Conservation (phyloP, 2,329 filamentous ascomycete species). For the Dactylellina sp. region DNA sequence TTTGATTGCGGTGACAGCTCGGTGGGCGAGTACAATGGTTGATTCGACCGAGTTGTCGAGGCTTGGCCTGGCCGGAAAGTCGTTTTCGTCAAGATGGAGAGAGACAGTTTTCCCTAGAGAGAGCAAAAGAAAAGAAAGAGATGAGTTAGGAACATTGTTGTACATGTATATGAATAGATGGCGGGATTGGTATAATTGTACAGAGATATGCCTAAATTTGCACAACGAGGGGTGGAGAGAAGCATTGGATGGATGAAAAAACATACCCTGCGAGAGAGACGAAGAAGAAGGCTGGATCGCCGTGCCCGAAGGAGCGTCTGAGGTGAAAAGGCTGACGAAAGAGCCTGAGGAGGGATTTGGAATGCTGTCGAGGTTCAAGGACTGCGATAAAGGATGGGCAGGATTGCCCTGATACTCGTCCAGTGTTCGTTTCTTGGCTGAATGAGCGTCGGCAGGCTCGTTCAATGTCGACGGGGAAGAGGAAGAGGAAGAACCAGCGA, state of each 20-base stretch:
- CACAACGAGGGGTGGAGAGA: not conserved
- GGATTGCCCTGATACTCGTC: slow-evolving; percentile 37
- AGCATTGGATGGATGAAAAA: not conserved
- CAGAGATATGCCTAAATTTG: not conserved
- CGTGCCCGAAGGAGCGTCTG: slow-evolving; percentile 11
- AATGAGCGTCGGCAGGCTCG: slow-evolving; percentile 18
- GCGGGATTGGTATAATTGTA: not conserved
- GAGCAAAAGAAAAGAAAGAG: not conserved
- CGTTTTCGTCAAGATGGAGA: slow-evolving; percentile 12
- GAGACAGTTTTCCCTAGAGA: slow-evolving; percentile 24
- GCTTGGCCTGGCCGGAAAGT: slow-evolving; percentile 14
- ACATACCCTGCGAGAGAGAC: slow-evolving; percentile 23
- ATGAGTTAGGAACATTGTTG: no score
- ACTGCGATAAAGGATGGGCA: slow-evolving; percentile 22
- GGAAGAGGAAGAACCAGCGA: not conserved
- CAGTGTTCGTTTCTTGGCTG: slow-evolving; percentile 32
- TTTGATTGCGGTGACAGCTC: slow-evolving; percentile 50
- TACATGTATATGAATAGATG: no score
- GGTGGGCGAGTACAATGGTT: slow-evolving; percentile 48
- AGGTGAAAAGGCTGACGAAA: slow-evolving; percentile 15
- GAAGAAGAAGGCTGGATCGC: slow-evolving; percentile 8
- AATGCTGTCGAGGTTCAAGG: slow-evolving; percentile 24
- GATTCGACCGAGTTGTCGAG: slow-evolving; percentile 42
- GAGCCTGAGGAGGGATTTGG: slow-evolving; percentile 16
- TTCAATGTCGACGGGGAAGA: not conserved